Percentiles rank a stretch among this genome's conserved stretches.
These are phyloP conservation scores for Choanephora cucurbitarum DNA, from an alignment of 371 early-diverging fungal species.

Conservation along the genomic window DNA sequence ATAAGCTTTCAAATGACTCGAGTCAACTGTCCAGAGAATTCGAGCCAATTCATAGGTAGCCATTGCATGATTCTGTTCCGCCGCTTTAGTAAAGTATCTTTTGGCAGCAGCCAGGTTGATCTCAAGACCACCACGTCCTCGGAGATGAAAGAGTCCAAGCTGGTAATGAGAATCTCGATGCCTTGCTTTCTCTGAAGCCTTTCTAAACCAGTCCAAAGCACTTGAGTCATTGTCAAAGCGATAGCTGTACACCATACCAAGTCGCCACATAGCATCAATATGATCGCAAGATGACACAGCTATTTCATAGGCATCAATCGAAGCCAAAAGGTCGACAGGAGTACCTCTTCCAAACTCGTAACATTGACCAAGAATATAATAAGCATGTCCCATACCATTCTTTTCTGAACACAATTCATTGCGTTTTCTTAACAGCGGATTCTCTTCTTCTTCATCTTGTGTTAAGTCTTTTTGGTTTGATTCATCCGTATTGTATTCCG, in stretches of 20 bases:
- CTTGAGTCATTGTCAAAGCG: conserved; percentile 14
- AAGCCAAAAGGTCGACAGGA: background rate
- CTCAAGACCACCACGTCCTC: conserved; percentile 31
- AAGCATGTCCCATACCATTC: conserved; percentile 17
- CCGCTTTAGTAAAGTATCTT: conserved; percentile 35
- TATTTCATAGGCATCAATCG: conserved; percentile 17
- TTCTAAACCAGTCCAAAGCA: conserved; percentile 34
- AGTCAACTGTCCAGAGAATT: conserved; percentile 29
- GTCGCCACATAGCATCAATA: conserved; percentile 29
- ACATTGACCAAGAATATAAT: conserved; percentile 27
- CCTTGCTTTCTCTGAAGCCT: conserved; percentile 31
- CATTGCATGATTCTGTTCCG: conserved; percentile 28
- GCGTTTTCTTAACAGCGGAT: background rate
- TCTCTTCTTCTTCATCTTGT: background rate
- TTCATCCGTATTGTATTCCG: background rate
- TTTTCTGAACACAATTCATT: background rate
- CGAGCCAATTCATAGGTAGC: conserved; percentile 33
- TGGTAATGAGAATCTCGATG: conserved; percentile 35
- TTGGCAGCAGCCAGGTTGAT: conserved; percentile 28
- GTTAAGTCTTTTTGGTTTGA: background rate
- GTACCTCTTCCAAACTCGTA: conserved; percentile 24
- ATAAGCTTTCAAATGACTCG: conserved; percentile 15
- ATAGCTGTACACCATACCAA: conserved; percentile 24
- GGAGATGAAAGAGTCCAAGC: conserved; percentile 33
- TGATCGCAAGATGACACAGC: conserved; percentile 13